Conservation (phyloP, 2,329 filamentous ascomycete species). For the Cladophialophora carrionii region DNA sequence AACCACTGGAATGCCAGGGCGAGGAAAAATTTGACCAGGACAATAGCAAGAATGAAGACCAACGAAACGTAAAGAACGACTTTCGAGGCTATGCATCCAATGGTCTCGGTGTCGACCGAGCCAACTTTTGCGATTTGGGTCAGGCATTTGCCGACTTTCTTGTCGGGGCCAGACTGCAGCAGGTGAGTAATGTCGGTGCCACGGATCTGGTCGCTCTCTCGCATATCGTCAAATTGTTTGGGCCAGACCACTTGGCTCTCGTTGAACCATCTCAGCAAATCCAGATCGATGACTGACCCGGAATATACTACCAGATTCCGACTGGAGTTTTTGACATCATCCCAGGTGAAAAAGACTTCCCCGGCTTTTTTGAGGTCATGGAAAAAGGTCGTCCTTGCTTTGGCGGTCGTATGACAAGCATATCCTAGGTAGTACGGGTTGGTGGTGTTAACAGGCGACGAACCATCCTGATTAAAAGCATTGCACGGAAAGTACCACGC, state of each 20-base stretch:
- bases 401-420: constrained; percentile 77
- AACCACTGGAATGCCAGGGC: constrained; percentile 97
- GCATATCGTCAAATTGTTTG: constrained; percentile 75
- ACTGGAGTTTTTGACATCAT: constrained; percentile 83
- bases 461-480: constrained; percentile 91
- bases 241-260: constrained; percentile 75
- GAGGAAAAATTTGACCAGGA: constrained; percentile 81
- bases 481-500: constrained; percentile 98
- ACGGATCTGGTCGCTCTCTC: constrained; percentile 69
- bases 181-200: constrained; percentile 88
- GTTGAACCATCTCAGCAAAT: constrained; percentile 90
- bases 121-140: constrained; percentile 95
- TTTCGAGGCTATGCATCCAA: constrained; percentile 96
- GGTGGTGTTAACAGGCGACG: constrained; percentile 73
- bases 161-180: constrained; percentile 78
- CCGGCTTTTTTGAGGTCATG: constrained; percentile 73
- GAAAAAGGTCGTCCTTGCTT: constrained; percentile 68
- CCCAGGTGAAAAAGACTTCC: constrained; percentile 95
- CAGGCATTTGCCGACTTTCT: constrained; percentile 81
- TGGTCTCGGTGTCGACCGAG: constrained; percentile 90
- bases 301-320: constrained; percentile 95
- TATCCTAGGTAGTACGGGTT: constrained; percentile 80
- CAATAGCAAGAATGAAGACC: constrained; percentile 87
- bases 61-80: constrained; percentile 94
- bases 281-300: constrained; percentile 86